Evolutionary conservation across 768 basidiomycete genomes (phyloP), one percentile per base, ranked within the genome.

Genomic region (Sporobolomyces phaffii): DNA sequence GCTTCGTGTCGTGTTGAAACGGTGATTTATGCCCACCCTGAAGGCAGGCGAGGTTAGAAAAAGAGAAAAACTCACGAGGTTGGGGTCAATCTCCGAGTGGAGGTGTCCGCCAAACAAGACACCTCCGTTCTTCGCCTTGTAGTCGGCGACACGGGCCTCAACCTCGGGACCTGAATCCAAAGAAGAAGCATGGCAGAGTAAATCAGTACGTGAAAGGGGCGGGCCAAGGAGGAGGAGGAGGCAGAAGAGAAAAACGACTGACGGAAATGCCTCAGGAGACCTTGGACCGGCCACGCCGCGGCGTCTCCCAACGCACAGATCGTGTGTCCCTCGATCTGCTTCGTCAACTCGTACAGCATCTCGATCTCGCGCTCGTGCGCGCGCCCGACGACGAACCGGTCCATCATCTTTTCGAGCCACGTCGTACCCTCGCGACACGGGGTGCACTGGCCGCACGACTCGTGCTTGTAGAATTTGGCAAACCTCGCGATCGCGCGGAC

Each of bases 381-480:
- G 15, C 93, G 84, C 4, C 94, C 94, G 75, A 90, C 88, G 22
- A 89, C 90, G 82, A 99, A 85, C 51, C 94, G 87, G 77, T 91
- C 84, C 94, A 99, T 99, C 91, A 98, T 97, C 79, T 97, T 94
- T 85, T 88, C 90, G 89, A 99, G 91, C 94, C 94, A 98, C 0
- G 91, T 96, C 3, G 94, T 98, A 41, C 92, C 91, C 75, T 92
- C 89, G 69, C 90, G 81, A 58, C 74, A 75, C 14, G 73, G 72
- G 24, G 72, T 73, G 72, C 93, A 97, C 77, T 98, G 94, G 18
- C 94, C 93, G 73, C 93, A 98, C 1, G 91, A 94, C 77, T 98
- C 94, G 80, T 97, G 94, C 79, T 96, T 94, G 82, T 97, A 97
- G 81, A 98, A 97, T 83, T 88, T 84, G 43, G 90, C 82, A 81